These are phyloP conservation scores for Neurospora africana DNA, from an alignment of 495 filamentous ascomycete species.

Conservation along the genomic window DNA sequence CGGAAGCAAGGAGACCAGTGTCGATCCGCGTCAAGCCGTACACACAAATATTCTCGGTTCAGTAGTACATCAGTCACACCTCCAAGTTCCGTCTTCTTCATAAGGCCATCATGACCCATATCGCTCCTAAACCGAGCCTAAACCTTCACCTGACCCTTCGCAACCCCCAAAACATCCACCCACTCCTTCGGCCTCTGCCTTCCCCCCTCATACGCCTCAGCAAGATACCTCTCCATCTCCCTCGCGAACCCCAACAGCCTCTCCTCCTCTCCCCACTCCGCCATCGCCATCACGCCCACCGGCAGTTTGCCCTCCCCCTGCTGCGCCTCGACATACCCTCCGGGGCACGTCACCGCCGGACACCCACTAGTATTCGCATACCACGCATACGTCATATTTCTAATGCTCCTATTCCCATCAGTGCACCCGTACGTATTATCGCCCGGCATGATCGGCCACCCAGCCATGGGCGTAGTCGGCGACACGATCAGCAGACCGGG, in stretches of 20 bases:
- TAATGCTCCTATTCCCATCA: conserved; percentile 60
- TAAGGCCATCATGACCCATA: neutral
- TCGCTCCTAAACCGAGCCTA: neutral
- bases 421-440: conserved; percentile 55
- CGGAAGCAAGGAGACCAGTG: neutral
- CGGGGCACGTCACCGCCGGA: conserved; percentile 68
- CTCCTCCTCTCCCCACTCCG: conserved; percentile 82
- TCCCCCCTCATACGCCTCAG: conserved; percentile 26
- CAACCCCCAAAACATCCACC: conserved; percentile 30
- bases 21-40: too few species aligned
- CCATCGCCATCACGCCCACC: conserved; percentile 82
- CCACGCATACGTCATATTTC: conserved; percentile 84
- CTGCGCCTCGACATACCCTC: conserved; percentile 54
- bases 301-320: conserved; percentile 42
- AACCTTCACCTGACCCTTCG: conserved; percentile 8
- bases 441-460: conserved; percentile 48
- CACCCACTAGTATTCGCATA: conserved; percentile 75
- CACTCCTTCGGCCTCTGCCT: conserved; percentile 30
- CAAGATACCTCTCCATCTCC: conserved; percentile 49
- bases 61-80: neutral
- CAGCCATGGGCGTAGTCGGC: conserved; percentile 66
- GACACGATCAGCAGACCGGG: conserved; percentile 72
- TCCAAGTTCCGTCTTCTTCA: neutral
- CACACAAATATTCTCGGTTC: neutral
- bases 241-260: conserved; percentile 63